A percentile compares a stretch with the other conserved stretches of the same genome.
Evolutionary conservation across 2,329 filamentous ascomycete species (phyloP).

Genomic region (Tolypocladium tundrense): DNA sequence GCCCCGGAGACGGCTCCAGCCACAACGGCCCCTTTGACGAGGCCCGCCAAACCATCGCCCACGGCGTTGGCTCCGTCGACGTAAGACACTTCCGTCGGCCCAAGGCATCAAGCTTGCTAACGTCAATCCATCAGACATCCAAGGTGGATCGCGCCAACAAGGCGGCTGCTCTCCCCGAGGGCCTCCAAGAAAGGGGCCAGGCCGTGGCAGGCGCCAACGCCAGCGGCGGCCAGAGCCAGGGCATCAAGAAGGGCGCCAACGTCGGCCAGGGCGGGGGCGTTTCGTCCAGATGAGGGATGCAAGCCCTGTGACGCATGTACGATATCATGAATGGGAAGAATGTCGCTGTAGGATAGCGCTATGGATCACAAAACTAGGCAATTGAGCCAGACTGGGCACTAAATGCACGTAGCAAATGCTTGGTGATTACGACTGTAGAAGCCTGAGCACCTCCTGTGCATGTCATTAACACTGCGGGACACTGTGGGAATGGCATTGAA

Average conservation of each 20-base stretch:
- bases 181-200: conserved; percentile 28
- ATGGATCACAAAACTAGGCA: too few species aligned
- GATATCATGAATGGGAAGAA: background rate
- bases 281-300: conserved; percentile 6
- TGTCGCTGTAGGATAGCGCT: background rate
- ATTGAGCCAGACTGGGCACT: background rate
- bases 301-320: background rate
- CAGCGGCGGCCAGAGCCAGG: conserved; percentile 33
- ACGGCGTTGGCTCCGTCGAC: conserved; percentile 29
- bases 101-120: background rate
- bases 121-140: conserved; percentile 12
- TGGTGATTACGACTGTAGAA: background rate
- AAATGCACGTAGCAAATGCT: background rate
- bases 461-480: too few species aligned
- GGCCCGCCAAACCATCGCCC: conserved; percentile 28
- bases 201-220: conserved; percentile 28
- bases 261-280: conserved; percentile 28
- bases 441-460: too few species aligned
- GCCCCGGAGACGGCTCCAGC: conserved; percentile 35
- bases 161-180: conserved; percentile 36
- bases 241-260: conserved; percentile 26
- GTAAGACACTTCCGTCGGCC: conserved; percentile 17
- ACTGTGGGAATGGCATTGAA: too few species aligned
- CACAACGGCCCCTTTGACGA: conserved; percentile 35
- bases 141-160: conserved; percentile 38